Evolutionary conservation across 768 basidiomycete genomes (phyloP), one percentile per base, ranked within the genome.

Genomic region (Boletus vermiculosoides): DNA sequence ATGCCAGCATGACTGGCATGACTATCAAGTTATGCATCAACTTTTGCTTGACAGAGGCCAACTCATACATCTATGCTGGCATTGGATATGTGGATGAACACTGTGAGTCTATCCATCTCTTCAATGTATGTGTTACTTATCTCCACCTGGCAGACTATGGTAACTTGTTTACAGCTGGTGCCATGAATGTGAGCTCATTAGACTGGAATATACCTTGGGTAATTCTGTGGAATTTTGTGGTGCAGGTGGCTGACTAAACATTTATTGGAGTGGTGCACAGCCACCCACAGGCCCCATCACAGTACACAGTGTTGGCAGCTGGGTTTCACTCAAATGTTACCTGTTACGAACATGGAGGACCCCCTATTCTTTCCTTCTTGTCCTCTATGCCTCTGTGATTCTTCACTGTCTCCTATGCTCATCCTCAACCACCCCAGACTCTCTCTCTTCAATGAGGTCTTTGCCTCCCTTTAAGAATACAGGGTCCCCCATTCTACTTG

Each of bases 251-350:
- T 80, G 78, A 28, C 75, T 90, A 15, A 85, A 84, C 62, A 67
- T 90, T 5, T 91, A 83, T 72, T 83, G 78, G 80, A 87, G 78
- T 59, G 87, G 88, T 18, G 70, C 70, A 33, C 54, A 74, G 13
- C 83, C 42, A 15, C 7, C 42, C 22, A 0, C 37, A 6, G 7
- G 16, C 18, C 37, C 37, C 37, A 59, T 73, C 18, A 82, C 80
- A 25, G 78, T 80, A 0, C 74, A 79, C 5, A 80, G 68, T 46
- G 78, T 86, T 30, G 88, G 86, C 5, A 74, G 79, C 30, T 91
- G 89, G 89, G 66, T 73, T 7, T 85, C 83, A 0, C 78, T 90
- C 31, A 89, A 89, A n/a, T 92, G 90, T 67, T 90, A 81, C 73
- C n/a, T n/a, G n/a, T n/a, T n/a, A n/a, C n/a, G n/a, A n/a, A n/a